A percentile compares a stretch with the other conserved stretches of the same genome.
These are phyloP conservation scores for Blastocystis sp. DNA, from an alignment of 352 stramenopile species.

Conservation along the genomic window DNA sequence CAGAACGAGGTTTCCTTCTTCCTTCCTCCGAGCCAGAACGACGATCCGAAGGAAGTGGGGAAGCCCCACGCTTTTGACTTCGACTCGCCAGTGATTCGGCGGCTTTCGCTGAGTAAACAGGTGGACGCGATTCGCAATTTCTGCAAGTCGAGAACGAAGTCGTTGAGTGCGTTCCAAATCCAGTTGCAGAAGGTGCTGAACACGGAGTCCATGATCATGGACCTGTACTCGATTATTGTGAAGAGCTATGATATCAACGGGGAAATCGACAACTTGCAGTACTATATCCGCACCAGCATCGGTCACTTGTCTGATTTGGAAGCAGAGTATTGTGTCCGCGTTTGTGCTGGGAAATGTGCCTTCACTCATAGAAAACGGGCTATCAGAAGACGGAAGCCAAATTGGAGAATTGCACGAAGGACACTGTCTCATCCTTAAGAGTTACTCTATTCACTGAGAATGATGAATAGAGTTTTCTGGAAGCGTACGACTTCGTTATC, in stretches of 20 bases:
- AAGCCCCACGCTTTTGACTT: background rate
- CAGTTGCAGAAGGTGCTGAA: constrained; percentile 29
- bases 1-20: constrained; percentile 12
- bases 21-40: background rate
- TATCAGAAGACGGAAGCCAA: constrained; percentile 18
- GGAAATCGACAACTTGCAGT: constrained; percentile 45
- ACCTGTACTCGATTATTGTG: background rate
- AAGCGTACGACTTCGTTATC: background rate
- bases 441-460: background rate
- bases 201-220: background rate
- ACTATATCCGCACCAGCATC: constrained; percentile 8
- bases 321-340: background rate
- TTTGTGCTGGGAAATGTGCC: background rate
- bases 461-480: constrained; percentile 14
- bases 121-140: constrained; percentile 1
- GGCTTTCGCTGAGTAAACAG: background rate
- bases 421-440: background rate
- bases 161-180: constrained; percentile 19
- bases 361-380: background rate
- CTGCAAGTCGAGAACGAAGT: background rate
- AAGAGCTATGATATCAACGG: background rate
- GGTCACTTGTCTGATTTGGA: constrained; percentile 7
- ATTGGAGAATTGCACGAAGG: background rate
- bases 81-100: background rate
- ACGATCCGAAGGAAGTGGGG: background rate